Percentiles rank a stretch among this genome's conserved stretches.
Conservation (phyloP, 2,329 filamentous ascomycete species). For the Ampelomyces quisqualis region DNA sequence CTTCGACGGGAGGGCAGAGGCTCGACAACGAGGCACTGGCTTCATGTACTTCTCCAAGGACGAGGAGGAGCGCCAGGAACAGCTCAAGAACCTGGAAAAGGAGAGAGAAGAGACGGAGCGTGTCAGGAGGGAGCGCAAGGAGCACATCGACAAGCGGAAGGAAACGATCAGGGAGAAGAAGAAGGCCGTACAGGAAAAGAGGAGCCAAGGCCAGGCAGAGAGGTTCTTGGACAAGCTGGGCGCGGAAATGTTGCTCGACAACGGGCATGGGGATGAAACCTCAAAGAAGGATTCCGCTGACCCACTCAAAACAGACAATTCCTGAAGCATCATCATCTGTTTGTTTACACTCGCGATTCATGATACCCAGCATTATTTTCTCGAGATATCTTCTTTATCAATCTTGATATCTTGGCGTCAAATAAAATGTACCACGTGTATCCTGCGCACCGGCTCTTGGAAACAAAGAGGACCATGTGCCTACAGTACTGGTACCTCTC, state of each 20-base stretch:
- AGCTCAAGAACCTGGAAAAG: constrained; percentile 74
- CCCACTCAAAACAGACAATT: too few species aligned
- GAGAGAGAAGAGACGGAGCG: constrained; percentile 69
- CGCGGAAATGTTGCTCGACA: constrained; percentile 38
- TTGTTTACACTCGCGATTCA: too few species aligned
- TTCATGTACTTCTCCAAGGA: constrained; percentile 89
- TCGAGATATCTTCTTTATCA: too few species aligned
- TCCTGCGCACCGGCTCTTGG: too few species aligned
- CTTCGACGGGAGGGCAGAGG: constrained; percentile 82
- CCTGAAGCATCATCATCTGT: too few species aligned
- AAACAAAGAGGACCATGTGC: too few species aligned
- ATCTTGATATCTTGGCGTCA: too few species aligned
- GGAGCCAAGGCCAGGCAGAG: constrained; percentile 67
- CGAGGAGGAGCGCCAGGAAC: constrained; percentile 62
- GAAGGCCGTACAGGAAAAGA: constrained; percentile 61
- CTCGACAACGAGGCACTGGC: constrained; percentile 82
- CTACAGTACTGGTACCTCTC: too few species aligned
- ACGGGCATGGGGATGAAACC: too few species aligned
- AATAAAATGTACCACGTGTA: too few species aligned
- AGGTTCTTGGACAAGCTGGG: constrained; percentile 63
- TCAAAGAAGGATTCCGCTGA: too few species aligned
- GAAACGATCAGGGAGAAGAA: constrained; percentile 61
- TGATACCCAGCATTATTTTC: too few species aligned
- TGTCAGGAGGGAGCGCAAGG: constrained; percentile 50
- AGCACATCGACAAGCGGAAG: constrained; percentile 64